Evolutionary conservation across 805 yeast species (phyloP).

Genomic region (Pichia manshurica): DNA sequence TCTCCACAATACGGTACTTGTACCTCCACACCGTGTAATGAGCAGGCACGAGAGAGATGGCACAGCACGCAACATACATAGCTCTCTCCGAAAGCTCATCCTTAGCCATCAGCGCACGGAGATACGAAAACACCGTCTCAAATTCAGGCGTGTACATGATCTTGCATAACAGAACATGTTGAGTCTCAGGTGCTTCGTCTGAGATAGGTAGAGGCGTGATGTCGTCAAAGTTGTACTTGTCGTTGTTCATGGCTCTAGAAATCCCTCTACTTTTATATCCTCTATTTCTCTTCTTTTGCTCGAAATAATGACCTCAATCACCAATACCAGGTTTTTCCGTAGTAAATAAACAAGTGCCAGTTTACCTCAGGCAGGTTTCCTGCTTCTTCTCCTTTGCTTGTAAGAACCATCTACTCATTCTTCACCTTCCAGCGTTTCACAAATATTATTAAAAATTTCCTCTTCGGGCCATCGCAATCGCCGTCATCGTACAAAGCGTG

Average conservation of each 20-base stretch:
- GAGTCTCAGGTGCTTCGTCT: slow-evolving; percentile 8
- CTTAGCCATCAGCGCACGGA: slow-evolving; percentile 51
- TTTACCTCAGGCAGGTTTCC: no score
- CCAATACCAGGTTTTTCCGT: no score
- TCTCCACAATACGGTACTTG: slow-evolving; percentile 46
- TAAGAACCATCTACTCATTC: no score
- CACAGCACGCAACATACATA: slow-evolving; percentile 53
- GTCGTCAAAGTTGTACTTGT: slow-evolving; percentile 15
- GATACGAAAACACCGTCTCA: slow-evolving; percentile 49
- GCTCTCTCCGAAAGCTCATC: slow-evolving; percentile 71
- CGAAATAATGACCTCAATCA: no score
- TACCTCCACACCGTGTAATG: slow-evolving; percentile 90
- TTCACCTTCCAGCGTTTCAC: no score
- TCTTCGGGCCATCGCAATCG: no score
- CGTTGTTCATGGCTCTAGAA: slow-evolving; percentile 3
- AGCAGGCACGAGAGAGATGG: slow-evolving; percentile 71
- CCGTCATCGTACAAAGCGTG: no score
- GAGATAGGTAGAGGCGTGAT: slow-evolving; percentile 10
- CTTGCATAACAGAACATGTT: slow-evolving; percentile 40
- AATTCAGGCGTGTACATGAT: slow-evolving; percentile 73
- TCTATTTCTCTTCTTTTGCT: no score
- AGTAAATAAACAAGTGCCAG: no score
- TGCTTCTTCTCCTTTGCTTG: no score
- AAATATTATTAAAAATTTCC: no score
- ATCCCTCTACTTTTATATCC: no score